These are phyloP conservation scores for Colletotrichum camelliae DNA, from an alignment of 2,329 filamentous ascomycete genomes.

Conservation along the genomic window DNA sequence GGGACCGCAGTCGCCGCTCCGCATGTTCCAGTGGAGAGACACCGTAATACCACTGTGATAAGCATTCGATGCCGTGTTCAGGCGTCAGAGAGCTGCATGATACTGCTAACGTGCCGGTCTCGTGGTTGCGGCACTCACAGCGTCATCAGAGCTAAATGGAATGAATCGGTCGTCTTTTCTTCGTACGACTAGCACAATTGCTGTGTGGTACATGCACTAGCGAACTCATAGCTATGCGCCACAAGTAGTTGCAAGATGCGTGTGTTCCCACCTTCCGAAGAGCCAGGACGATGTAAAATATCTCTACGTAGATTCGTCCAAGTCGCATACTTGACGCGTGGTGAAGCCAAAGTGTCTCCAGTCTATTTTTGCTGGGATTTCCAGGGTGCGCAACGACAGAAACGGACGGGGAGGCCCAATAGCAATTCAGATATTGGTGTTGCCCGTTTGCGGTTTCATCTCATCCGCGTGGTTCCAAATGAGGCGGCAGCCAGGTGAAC, in stretches of 20 bases:
- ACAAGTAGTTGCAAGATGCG: neutral
- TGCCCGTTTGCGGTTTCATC: constrained; percentile 3
- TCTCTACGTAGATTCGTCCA: neutral
- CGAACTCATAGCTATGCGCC: neutral
- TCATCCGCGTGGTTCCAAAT: neutral
- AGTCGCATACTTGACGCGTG: neutral
- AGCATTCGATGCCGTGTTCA: neutral
- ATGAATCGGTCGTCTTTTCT: neutral
- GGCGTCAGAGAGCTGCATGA: neutral
- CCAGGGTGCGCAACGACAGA: neutral
- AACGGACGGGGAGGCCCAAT: neutral
- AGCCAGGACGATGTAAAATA: neutral
- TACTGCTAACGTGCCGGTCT: neutral
- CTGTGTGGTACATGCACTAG: neutral
- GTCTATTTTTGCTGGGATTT: neutral
- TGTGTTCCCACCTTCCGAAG: neutral
- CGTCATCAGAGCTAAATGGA: neutral
- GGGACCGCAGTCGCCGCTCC: constrained; percentile 12
- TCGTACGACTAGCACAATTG: neutral
- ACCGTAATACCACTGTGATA: neutral
- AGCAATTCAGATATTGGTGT: neutral
- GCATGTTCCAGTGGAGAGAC: neutral
- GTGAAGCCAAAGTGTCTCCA: neutral
- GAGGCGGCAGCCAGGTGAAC: neutral
- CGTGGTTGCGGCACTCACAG: neutral